These are phyloP conservation scores for Penicillium riverlandense DNA, from an alignment of 495 filamentous ascomycete species.

Conservation along the genomic window DNA sequence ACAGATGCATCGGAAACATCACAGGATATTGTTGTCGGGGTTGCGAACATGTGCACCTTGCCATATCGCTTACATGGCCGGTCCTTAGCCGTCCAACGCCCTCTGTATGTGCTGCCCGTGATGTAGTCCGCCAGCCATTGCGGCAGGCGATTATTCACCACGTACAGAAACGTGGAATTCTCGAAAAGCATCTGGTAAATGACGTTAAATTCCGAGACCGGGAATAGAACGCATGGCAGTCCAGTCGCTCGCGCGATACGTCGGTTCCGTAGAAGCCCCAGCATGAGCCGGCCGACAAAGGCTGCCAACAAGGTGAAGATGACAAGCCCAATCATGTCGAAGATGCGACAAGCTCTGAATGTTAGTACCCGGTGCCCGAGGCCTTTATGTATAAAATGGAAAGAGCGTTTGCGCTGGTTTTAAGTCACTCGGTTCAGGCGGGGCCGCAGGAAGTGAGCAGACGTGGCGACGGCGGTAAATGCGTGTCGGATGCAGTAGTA, in stretches of 20 bases:
- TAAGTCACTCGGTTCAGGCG: too few relatives aligned
- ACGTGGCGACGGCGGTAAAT: too few relatives aligned
- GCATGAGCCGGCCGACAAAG: not conserved
- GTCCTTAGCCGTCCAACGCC: conserved; percentile 25
- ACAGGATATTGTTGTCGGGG: conserved; percentile 31
- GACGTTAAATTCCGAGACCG: conserved; percentile 22
- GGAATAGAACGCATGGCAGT: conserved; percentile 30
- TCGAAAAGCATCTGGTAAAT: conserved; percentile 15
- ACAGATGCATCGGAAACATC: conserved; percentile 34
- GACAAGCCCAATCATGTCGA: not conserved
- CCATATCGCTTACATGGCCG: conserved; percentile 33
- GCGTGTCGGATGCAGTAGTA: too few relatives aligned
- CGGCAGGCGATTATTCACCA: conserved; percentile 7
- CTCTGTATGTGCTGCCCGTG: conserved; percentile 1
- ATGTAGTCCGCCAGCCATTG: conserved; percentile 4
- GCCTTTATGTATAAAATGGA: too few relatives aligned
- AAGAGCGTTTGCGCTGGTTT: too few relatives aligned
- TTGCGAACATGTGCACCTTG: conserved; percentile 33
- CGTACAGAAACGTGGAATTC: not conserved
- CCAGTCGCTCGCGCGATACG: conserved; percentile 11
- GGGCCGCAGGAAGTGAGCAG: too few relatives aligned
- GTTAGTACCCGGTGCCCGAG: too few relatives aligned
- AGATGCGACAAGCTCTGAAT: not conserved
- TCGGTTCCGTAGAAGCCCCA: not conserved
- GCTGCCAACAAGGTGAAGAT: not conserved